These are phyloP conservation scores for Paxillus ammoniavirescens DNA, from an alignment of 768 basidiomycete genomes.

Conservation along the genomic window DNA sequence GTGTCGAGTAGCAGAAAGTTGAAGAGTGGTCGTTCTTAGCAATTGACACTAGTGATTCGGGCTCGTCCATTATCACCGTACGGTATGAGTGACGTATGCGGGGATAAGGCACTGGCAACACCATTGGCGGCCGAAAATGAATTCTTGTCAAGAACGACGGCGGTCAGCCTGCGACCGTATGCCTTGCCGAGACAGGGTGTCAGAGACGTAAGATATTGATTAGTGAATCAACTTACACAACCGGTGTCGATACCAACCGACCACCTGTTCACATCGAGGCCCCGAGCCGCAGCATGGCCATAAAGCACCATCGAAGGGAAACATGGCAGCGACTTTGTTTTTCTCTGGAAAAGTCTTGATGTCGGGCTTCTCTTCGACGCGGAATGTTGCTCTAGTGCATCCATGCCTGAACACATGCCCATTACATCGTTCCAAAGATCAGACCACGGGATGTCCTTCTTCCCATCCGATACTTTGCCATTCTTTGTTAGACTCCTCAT, in stretches of 20 bases:
- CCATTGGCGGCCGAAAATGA: constrained; percentile 14
- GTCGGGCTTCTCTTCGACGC: constrained; percentile 17
- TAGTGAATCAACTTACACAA: constrained; percentile 53
- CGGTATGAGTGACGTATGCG: constrained; percentile 32
- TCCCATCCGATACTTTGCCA: constrained; percentile 28
- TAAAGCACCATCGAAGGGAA: constrained; percentile 80
- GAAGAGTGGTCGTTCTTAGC: constrained; percentile 21
- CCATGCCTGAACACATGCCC: constrained; percentile 53
- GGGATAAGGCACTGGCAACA: constrained; percentile 15
- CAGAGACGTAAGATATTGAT: background rate
- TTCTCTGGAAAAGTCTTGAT: constrained; percentile 5
- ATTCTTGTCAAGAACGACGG: constrained; percentile 54
- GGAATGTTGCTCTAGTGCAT: background rate
- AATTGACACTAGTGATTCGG: constrained; percentile 53
- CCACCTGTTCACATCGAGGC: constrained; percentile 82
- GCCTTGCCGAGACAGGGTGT: constrained; percentile 32
- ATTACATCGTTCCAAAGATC: constrained; percentile 72
- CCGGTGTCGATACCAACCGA: constrained; percentile 85
- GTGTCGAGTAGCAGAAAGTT: background rate
- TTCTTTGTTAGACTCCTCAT: constrained; percentile 38
- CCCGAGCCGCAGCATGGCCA: constrained; percentile 80
- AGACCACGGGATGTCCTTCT: constrained; percentile 69
- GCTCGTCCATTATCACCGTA: constrained; percentile 59
- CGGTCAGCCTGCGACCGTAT: constrained; percentile 62
- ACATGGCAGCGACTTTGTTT: constrained; percentile 46